Percentiles rank a stretch among this genome's conserved stretches.
phyloP scores from a whole-genome alignment of 2,329 filamentous ascomycete genomes.

The Fusarium oxysporum region DNA sequence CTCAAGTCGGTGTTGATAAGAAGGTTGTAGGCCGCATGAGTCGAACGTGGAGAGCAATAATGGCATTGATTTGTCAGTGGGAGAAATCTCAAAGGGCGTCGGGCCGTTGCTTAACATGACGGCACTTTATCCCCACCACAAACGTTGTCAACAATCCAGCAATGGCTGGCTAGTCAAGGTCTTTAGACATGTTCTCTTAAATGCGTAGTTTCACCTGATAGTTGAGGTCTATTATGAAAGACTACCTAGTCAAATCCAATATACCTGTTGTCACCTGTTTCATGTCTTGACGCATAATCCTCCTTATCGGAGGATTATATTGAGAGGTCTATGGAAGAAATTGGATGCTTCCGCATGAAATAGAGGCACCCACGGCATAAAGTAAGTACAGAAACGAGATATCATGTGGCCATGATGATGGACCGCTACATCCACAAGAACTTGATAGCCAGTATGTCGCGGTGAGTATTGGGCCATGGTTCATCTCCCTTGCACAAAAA shows the following conservation, averaged over 20 bases:
- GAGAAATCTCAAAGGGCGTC: conserved; percentile 22
- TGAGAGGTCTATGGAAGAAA: not conserved
- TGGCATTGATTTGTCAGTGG: conserved; percentile 45
- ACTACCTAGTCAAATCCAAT: not conserved
- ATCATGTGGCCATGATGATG: conserved; percentile 72
- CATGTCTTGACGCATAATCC: not conserved
- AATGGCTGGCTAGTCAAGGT: not conserved
- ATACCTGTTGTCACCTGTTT: not conserved
- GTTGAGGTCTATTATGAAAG: not conserved
- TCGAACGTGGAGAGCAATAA: conserved; percentile 35
- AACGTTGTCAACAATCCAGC: not conserved
- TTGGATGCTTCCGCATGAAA: not conserved
- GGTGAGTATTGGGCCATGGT: conserved; percentile 74
- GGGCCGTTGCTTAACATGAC: conserved; percentile 36
- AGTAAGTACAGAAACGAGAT: not conserved
- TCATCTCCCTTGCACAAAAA: conserved; percentile 86
- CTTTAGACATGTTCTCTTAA: not conserved
- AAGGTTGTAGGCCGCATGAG: conserved; percentile 35
- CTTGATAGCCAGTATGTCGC: conserved; percentile 62
- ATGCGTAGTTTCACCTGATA: not conserved
- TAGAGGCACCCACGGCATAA: not conserved
- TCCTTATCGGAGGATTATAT: not conserved
- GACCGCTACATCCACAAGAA: conserved; percentile 74
- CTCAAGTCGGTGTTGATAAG: conserved; percentile 1
- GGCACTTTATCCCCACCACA: conserved; percentile 32